phyloP scores from a whole-genome alignment of 1,139 yeast genomes.

The Kodamaea anthophila region DNA sequence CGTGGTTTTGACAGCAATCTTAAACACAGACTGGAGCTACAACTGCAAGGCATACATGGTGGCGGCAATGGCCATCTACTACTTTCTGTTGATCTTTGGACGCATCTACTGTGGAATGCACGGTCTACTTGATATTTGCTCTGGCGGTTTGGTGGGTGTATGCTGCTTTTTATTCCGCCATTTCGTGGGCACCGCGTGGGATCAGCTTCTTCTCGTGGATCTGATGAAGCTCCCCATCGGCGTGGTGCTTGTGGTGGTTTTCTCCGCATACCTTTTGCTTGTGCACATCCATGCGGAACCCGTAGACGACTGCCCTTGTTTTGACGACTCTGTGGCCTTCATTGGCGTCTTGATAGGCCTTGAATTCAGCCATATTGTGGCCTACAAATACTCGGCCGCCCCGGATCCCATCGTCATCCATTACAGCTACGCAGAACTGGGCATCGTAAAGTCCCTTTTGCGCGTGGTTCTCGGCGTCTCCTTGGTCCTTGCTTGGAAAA shows the following conservation, averaged over 20 bases:
- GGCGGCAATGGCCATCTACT: constrained; percentile 39
- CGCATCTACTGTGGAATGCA: constrained; percentile 97
- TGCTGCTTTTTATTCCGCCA: constrained; percentile 38
- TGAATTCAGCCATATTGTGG: constrained; percentile 50
- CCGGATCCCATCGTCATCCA: constrained; percentile 35
- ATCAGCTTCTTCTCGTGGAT: constrained; percentile 26
- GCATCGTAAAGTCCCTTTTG: constrained; percentile 31
- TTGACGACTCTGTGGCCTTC: constrained; percentile 92
- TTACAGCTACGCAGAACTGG: constrained; percentile 33
- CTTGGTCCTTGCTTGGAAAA: constrained; percentile 64
- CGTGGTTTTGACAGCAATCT: constrained; percentile 29
- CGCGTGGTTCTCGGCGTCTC: constrained; percentile 54
- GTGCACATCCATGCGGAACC: constrained; percentile 77
- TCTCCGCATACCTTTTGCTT: constrained; percentile 41
- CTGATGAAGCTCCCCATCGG: constrained; percentile 7
- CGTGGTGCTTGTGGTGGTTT: constrained; percentile 24
- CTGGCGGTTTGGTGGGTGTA: constrained; percentile 64
- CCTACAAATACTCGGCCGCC: constrained; percentile 4
- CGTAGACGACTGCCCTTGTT: constrained; percentile 92
- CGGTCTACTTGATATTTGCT: constrained; percentile 70
- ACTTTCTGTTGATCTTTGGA: constrained; percentile 66
- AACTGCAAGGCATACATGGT: constrained; percentile 7
- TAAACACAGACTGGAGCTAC: constrained; percentile 9
- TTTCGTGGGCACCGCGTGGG: constrained; percentile 33
- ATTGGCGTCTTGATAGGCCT: constrained; percentile 82